Evolutionary conservation across 768 basidiomycete genomes (phyloP), one percentile per base, ranked within the genome.

Genomic region (Lactarius hatsudake): DNA sequence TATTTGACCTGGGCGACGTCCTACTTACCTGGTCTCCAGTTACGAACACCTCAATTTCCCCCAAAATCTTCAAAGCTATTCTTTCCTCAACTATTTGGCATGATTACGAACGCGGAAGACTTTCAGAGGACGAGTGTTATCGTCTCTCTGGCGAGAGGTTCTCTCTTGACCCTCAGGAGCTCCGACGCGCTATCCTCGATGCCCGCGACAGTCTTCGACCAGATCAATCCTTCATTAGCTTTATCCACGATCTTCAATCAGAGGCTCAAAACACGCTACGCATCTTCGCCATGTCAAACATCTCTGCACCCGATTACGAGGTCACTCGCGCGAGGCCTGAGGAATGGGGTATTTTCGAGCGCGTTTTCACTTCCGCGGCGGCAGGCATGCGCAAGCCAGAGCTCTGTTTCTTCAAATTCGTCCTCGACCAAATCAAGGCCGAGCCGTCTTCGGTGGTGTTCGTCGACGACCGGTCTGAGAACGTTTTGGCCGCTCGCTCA

Each of bases 221-320:
- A 9, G 78, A 86, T 70, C 71, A 79, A 32, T 74, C 78, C n/a
- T 75, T 85, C 70, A 79, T 84, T 40, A 68, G 72, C 9, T 73
- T 86, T 32, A 80, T 86, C 48, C 78, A 78, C 2, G 79, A 83
- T 59, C 76, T 86, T 51, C 82, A 82, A 67, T 67, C 70, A 7
- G 75, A 79, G 63, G 76, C 77, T 2, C 63, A 75, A 13, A 75
- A 73, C 23, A 62, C 72, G 7, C 73, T 84, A 1, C 77, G 73
- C 17, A 78, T 86, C 42, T 84, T 81, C 61, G 85, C 84, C 38
- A 84, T 86, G 82, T 85, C 84, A 42, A 87, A 87, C 73, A 86
- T 87, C 32, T 84, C 85, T 20, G 69, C 76, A 0, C 83, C 83
- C 10, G 85, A 86, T 69, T 84, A 80, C 70, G 76, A 76, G 48